Evolutionary conservation across 495 filamentous ascomycete species (phyloP).

Genomic region (Pyrenopolyporus hunteri): DNA sequence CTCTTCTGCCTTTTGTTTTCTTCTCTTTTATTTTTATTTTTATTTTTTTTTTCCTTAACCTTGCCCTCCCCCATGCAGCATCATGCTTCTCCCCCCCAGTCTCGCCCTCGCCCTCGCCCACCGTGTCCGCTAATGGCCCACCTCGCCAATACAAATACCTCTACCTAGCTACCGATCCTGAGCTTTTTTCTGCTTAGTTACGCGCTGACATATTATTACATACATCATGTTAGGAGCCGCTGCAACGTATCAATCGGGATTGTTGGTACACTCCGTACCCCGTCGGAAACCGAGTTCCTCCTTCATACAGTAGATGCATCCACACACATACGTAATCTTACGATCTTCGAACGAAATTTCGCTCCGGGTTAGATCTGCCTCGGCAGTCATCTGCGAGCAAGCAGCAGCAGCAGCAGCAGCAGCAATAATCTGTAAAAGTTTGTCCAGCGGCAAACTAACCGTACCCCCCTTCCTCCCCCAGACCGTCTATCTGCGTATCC

Average conservation of each 20-base stretch:
- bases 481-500: no score
- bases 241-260: conserved; percentile 37
- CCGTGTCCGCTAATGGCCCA: background rate
- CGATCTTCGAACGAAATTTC: background rate
- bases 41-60: background rate
- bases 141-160: no score
- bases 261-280: background rate
- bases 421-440: no score
- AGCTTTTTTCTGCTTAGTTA: background rate
- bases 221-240: conserved; percentile 16
- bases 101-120: background rate
- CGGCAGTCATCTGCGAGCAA: conserved; percentile 23
- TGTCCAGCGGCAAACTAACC: no score
- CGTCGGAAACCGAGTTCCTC: conserved; percentile 15
- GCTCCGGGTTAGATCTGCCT: conserved; percentile 8
- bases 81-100: background rate
- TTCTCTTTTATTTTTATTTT: no score
- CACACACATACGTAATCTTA: background rate
- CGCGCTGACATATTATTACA: conserved; percentile 25
- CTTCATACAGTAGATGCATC: no score
- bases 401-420: no score
- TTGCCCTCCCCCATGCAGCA: background rate
- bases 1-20: background rate
- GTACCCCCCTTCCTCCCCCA: no score
- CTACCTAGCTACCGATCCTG: conserved; percentile 4